These are phyloP conservation scores for Globisporangium middletonii DNA, from an alignment of 352 stramenopile genomes.

Conservation along the genomic window DNA sequence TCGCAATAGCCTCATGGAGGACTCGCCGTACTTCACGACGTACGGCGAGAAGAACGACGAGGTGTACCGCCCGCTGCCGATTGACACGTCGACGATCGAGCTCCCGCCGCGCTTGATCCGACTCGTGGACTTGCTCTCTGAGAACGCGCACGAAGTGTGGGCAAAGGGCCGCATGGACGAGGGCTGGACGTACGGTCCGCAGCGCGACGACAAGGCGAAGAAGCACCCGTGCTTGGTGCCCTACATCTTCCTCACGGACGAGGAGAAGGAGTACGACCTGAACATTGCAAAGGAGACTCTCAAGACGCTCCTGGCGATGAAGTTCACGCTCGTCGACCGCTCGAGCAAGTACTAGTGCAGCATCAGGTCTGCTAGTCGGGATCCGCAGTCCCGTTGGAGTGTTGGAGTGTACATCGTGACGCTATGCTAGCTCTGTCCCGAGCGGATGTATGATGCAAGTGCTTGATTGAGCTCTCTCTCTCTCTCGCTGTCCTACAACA, in stretches of 20 bases:
- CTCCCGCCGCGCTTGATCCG: conserved; percentile 55
- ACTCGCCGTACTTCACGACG: conserved; percentile 69
- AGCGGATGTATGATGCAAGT: not conserved
- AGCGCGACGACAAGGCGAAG: conserved; percentile 69
- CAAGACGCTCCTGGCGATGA: conserved; percentile 85
- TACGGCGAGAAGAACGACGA: conserved; percentile 58
- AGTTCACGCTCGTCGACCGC: conserved; percentile 74
- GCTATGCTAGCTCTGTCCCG: too few species aligned
- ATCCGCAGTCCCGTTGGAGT: too few species aligned
- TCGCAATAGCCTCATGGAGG: conserved; percentile 69
- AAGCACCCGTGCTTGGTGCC: conserved; percentile 84
- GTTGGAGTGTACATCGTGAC: too few species aligned
- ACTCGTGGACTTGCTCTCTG: conserved; percentile 74
- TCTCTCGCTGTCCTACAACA: conserved; percentile 20
- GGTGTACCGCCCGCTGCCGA: conserved; percentile 66
- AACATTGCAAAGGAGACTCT: conserved; percentile 86
- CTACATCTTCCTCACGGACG: conserved; percentile 87
- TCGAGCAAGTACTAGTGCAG: conserved; percentile 41
- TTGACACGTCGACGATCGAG: conserved; percentile 69
- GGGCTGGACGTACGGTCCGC: conserved; percentile 80
- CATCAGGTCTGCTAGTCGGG: too few species aligned
- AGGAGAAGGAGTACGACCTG: conserved; percentile 86
- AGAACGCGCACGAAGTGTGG: conserved; percentile 88
- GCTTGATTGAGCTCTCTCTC: not conserved
- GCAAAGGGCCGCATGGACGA: conserved; percentile 83